A percentile compares a stretch with the other conserved stretches of the same genome.
phyloP scores from a whole-genome alignment of 2,329 filamentous ascomycete genomes.

The Xylariaceae sp. region DNA sequence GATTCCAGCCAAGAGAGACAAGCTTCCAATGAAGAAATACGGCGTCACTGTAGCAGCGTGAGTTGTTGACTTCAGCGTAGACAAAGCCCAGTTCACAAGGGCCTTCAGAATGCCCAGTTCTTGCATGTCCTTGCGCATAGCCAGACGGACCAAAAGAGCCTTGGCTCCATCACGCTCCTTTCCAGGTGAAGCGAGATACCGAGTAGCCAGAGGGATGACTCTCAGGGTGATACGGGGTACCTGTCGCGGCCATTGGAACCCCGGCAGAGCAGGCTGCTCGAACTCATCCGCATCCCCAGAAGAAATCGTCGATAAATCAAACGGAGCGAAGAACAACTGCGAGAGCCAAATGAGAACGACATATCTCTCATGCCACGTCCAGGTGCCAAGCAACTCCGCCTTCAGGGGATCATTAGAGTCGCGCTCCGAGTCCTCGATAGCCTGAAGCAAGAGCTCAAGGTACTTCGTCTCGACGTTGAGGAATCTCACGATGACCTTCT shows the following conservation, averaged over 20 bases:
- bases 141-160: conserved; percentile 70
- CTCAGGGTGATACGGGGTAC: conserved; percentile 67
- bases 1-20: conserved; percentile 75
- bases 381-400: conserved; percentile 29
- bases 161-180: conserved; percentile 91
- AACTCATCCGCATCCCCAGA: conserved; percentile 47
- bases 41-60: conserved; percentile 44
- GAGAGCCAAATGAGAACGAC: conserved; percentile 83
- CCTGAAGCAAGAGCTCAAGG: conserved; percentile 71
- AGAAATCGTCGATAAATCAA: conserved; percentile 84
- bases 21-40: conserved; percentile 71
- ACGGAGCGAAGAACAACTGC: conserved; percentile 77
- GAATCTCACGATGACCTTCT: conserved; percentile 88
- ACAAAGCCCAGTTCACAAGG: conserved; percentile 66
- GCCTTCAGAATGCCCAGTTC: conserved; percentile 62
- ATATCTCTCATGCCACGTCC: conserved; percentile 86
- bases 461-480: conserved; percentile 84
- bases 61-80: conserved; percentile 46
- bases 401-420: conserved; percentile 14
- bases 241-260: conserved; percentile 51
- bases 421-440: conserved; percentile 60
- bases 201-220: conserved; percentile 64
- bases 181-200: conserved; percentile 67
- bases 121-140: conserved; percentile 86
- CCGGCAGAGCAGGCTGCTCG: conserved; percentile 38